Evolutionary conservation across 2,329 filamentous ascomycete genomes (phyloP).

Genomic region (Aspergillus caelatus): DNA sequence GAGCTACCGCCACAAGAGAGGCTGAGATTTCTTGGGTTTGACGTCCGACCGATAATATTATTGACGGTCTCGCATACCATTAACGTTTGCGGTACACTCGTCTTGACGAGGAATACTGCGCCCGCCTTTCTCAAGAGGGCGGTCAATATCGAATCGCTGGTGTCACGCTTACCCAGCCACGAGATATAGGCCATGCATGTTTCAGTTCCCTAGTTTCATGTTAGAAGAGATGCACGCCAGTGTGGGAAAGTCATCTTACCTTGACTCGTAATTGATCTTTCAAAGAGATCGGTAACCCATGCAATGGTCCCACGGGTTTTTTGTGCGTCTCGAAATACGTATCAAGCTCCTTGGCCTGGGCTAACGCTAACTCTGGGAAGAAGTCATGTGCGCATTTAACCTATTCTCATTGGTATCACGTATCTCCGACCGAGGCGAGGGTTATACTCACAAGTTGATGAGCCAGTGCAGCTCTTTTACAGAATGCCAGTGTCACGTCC

Average conservation of each 20-base stretch:
- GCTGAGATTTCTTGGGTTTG: conserved; percentile 23
- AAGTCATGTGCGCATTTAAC: background rate
- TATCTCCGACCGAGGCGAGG: background rate
- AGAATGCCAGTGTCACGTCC: conserved; percentile 27
- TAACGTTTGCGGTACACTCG: conserved; percentile 29
- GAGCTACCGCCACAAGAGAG: conserved; percentile 24
- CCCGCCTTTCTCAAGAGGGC: conserved; percentile 21
- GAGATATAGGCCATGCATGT: background rate
- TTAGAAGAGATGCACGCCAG: background rate
- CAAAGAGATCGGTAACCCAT: background rate
- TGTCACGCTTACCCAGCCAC: background rate
- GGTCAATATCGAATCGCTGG: conserved; percentile 15
- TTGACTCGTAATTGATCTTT: conserved; percentile 1
- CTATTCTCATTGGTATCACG: background rate
- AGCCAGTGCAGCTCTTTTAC: conserved; percentile 25
- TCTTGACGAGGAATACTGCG: conserved; percentile 29
- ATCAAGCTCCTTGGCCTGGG: background rate
- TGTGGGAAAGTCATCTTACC: background rate
- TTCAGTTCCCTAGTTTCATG: background rate
- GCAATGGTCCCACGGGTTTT: conserved; percentile 4
- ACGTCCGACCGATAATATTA: conserved; percentile 22
- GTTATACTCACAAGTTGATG: conserved; percentile 21
- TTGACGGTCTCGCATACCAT: conserved; percentile 27
- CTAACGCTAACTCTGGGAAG: conserved; percentile 1
- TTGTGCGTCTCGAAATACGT: background rate